phyloP scores from a whole-genome alignment of 1,139 yeast genomes.

The Insectozyma bohioensis region DNA sequence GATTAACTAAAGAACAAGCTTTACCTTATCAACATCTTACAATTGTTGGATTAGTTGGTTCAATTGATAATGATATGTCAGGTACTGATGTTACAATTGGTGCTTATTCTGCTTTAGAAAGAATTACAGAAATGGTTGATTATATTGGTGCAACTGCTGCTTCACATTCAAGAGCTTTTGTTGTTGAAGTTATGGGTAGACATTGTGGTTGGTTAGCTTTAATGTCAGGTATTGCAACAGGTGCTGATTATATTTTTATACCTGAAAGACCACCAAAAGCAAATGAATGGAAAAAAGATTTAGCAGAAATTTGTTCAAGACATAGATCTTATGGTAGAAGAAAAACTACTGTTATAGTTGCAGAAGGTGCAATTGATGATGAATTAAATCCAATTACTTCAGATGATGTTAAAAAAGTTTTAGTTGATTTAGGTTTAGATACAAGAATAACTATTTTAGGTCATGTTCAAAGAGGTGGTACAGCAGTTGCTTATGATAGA shows the following conservation, averaged over 20 bases:
- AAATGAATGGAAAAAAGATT: slow-evolving; percentile 70
- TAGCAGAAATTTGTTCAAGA: slow-evolving; percentile 66
- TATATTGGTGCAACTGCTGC: slow-evolving; percentile 96
- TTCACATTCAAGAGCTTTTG: slow-evolving; percentile 96
- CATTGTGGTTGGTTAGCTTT: slow-evolving; percentile 99
- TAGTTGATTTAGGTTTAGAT: slow-evolving; percentile 83
- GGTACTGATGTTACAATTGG: slow-evolving; percentile 96
- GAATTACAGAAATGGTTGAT: slow-evolving; percentile 92
- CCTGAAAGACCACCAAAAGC: slow-evolving; percentile 85
- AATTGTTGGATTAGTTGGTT: slow-evolving; percentile 94
- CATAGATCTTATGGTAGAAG: slow-evolving; percentile 89
- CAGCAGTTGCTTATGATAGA: slow-evolving; percentile 93
- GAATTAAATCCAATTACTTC: slow-evolving; percentile 81
- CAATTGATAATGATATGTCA: slow-evolving; percentile 97
- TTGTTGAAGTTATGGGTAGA: slow-evolving; percentile 98
- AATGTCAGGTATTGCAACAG: slow-evolving; percentile 93
- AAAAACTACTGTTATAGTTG: slow-evolving; percentile 92
- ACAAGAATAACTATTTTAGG: slow-evolving; percentile 95
- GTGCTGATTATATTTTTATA: slow-evolving; percentile 90
- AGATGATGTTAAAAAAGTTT: slow-evolving; percentile 73
- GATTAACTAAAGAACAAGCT: slow-evolving; percentile 56
- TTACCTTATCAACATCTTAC: slow-evolving; percentile 69
- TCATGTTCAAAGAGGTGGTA: slow-evolving; percentile 98
- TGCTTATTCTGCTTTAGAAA: slow-evolving; percentile 87
- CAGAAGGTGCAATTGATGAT: slow-evolving; percentile 93